Conservation (phyloP, 1,284 basidiomycete genomes). For the Cystobasidium sp. region DNA sequence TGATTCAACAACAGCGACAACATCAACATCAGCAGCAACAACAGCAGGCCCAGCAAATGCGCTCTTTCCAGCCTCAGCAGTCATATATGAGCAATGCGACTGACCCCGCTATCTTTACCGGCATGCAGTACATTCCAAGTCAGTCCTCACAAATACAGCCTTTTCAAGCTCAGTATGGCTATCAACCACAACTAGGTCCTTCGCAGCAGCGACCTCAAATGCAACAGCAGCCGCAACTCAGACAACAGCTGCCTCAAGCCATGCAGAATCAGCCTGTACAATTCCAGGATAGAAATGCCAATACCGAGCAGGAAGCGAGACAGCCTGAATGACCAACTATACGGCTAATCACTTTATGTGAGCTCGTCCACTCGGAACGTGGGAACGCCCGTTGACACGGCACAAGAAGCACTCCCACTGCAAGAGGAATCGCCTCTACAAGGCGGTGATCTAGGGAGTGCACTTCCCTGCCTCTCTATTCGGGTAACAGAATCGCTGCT, state of each 20-base stretch:
- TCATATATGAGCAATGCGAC: neutral
- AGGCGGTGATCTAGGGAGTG: no score
- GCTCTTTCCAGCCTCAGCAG: neutral
- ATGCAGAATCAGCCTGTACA: neutral
- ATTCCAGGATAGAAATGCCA: neutral
- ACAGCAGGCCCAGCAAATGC: neutral
- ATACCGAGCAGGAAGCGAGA: no score
- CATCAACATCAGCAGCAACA: neutral
- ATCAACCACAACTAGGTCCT: neutral
- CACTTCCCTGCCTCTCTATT: no score
- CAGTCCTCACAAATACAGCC: slow-evolving; percentile 5
- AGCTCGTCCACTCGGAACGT: no score
- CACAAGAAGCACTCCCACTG: no score
- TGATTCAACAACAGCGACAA: neutral
- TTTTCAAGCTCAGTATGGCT: slow-evolving; percentile 1
- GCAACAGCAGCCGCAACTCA: slow-evolving; percentile 19
- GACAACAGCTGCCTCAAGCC: neutral
- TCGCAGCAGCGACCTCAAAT: neutral
- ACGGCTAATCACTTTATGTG: no score
- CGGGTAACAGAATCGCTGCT: no score
- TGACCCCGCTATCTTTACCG: neutral
- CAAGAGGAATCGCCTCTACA: no score
- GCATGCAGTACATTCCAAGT: neutral
- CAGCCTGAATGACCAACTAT: no score
- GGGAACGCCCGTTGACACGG: no score